phyloP scores from a whole-genome alignment of 2,329 filamentous ascomycete genomes.

The Cladorrhinum sp. region DNA sequence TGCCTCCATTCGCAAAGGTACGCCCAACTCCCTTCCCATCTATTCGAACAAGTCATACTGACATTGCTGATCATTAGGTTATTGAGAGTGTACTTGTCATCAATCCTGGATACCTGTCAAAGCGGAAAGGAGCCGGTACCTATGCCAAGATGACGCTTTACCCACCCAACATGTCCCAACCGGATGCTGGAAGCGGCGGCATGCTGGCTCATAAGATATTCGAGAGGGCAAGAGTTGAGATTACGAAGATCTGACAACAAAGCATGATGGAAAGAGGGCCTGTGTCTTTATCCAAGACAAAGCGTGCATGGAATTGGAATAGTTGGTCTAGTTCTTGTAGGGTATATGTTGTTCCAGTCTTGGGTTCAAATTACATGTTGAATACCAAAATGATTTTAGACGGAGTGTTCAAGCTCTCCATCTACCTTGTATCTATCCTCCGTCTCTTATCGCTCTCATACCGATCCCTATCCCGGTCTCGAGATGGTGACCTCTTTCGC shows the following conservation, averaged over 20 bases:
- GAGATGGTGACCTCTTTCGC: slow-evolving; percentile 57
- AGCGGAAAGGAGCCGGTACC: slow-evolving; percentile 78
- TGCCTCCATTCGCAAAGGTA: slow-evolving; percentile 88
- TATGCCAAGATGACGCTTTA: slow-evolving; percentile 78
- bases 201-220: slow-evolving; percentile 74
- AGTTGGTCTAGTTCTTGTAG: not conserved
- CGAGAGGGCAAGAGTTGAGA: slow-evolving; percentile 80
- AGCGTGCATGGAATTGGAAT: not conserved
- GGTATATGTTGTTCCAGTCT: not conserved
- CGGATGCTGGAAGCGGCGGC: slow-evolving; percentile 51
- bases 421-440: slow-evolving; percentile 46
- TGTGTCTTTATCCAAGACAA: not conserved
- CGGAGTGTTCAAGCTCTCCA: not conserved
- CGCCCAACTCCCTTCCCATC: slow-evolving; percentile 3
- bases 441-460: slow-evolving; percentile 60
- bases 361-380: not conserved
- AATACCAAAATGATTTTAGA: not conserved
- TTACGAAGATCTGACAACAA: slow-evolving; percentile 65
- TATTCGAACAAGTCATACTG: not conserved
- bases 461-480: slow-evolving; percentile 50
- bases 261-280: not conserved
- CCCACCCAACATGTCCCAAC: slow-evolving; percentile 56
- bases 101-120: slow-evolving; percentile 86
- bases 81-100: slow-evolving; percentile 86
- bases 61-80: slow-evolving; percentile 54